phyloP scores from a whole-genome alignment of 1,284 basidiomycete species.

The Apiotrichum mycotoxinovorans region DNA sequence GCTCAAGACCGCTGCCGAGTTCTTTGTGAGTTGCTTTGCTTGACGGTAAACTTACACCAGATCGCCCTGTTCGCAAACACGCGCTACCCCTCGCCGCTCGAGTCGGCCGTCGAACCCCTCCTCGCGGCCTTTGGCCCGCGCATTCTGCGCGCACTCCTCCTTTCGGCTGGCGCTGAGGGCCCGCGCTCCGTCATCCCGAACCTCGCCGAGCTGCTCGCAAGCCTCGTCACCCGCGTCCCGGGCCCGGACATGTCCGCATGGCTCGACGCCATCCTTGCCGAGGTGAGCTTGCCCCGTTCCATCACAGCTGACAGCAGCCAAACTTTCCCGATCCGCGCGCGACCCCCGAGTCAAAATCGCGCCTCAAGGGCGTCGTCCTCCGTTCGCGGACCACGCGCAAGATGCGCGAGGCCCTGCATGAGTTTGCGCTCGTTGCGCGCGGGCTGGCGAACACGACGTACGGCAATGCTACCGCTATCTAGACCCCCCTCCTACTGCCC shows the following conservation, averaged over 20 bases:
- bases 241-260: slow-evolving; percentile 59
- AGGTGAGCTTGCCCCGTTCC: slow-evolving; percentile 62
- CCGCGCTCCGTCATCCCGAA: slow-evolving; percentile 79
- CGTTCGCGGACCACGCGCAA: slow-evolving; percentile 46
- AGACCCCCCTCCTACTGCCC: too few species aligned
- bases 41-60: slow-evolving; percentile 22
- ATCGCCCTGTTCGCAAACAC: slow-evolving; percentile 47
- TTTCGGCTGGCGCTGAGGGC: slow-evolving; percentile 73
- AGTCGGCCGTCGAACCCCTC: slow-evolving; percentile 47
- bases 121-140: slow-evolving; percentile 62
- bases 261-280: slow-evolving; percentile 67
- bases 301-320: slow-evolving; percentile 2
- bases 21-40: slow-evolving; percentile 60
- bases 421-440: slow-evolving; percentile 49
- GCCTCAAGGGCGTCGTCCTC: slow-evolving; percentile 68
- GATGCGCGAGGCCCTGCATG: slow-evolving; percentile 51
- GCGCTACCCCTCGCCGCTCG: slow-evolving; percentile 45
- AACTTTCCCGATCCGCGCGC: slow-evolving; percentile 46
- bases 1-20: slow-evolving; percentile 72
- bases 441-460: slow-evolving; percentile 49
- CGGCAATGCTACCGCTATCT: slow-evolving; percentile 46
- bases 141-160: slow-evolving; percentile 67
- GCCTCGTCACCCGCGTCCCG: slow-evolving; percentile 59
- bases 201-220: slow-evolving; percentile 71
- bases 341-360: slow-evolving; percentile 64